These are phyloP conservation scores for Mycena metata DNA, from an alignment of 768 basidiomycete genomes.

Conservation along the genomic window DNA sequence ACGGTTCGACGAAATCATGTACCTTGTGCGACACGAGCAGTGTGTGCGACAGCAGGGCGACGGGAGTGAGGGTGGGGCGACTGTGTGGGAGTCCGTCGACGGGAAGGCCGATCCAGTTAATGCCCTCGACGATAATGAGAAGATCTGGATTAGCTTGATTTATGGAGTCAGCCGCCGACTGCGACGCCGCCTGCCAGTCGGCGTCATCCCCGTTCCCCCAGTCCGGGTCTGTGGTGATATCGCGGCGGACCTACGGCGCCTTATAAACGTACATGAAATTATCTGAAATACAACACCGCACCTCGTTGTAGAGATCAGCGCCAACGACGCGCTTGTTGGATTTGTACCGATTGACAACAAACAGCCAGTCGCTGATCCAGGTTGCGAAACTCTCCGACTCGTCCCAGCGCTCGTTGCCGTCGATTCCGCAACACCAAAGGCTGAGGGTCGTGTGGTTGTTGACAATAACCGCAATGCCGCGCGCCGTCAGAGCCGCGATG, in stretches of 20 bases:
- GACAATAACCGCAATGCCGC: conserved; percentile 35
- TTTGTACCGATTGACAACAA: conserved; percentile 32
- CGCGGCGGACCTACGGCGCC: conserved; percentile 27
- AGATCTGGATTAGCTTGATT: conserved; percentile 32
- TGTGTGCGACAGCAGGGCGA: conserved; percentile 28
- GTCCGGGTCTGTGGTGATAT: conserved; percentile 33
- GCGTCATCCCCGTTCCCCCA: conserved; percentile 32
- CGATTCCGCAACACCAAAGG: conserved; percentile 36
- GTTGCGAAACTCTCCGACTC: conserved; percentile 27
- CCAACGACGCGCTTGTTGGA: conserved; percentile 29
- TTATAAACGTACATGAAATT: no score
- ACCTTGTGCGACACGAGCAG: conserved; percentile 33
- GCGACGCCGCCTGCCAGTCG: conserved; percentile 35
- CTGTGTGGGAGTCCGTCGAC: conserved; percentile 36
- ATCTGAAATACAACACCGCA: neutral
- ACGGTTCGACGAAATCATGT: neutral
- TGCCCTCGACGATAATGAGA: conserved; percentile 38
- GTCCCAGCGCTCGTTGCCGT: conserved; percentile 38
- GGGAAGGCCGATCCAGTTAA: conserved; percentile 39
- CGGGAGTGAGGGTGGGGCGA: conserved; percentile 34
- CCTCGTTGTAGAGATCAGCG: conserved; percentile 31
- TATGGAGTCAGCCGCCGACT: conserved; percentile 29
- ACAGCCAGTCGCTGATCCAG: conserved; percentile 34
- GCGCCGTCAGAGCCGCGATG: conserved; percentile 33
- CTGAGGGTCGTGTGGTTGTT: conserved; percentile 34